These are phyloP conservation scores for Avena insularis DNA, from an alignment of 176 grass and related monocot species.

Conservation along the genomic window DNA sequence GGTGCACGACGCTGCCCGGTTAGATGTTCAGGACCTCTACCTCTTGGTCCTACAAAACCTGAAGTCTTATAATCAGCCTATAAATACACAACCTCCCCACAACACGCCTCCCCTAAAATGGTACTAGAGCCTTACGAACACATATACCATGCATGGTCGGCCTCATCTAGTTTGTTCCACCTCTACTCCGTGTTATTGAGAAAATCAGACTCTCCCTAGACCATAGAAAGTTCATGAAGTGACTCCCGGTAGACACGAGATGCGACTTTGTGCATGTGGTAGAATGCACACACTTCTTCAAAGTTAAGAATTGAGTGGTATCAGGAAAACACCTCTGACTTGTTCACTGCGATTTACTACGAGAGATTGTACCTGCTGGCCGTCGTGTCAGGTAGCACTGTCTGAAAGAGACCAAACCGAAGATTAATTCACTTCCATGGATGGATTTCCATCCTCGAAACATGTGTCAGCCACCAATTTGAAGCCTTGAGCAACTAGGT, in stretches of 20 bases:
- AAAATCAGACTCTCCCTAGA: not conserved
- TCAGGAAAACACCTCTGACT: not conserved
- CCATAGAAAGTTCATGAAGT: not conserved
- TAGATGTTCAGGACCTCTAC: too few relatives aligned
- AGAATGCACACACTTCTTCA: not conserved
- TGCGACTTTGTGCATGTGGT: not conserved
- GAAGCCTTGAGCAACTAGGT: too few relatives aligned
- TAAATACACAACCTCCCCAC: too few relatives aligned
- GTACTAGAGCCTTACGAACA: not conserved
- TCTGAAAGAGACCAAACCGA: not conserved
- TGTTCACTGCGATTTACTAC: rapidly evolving
- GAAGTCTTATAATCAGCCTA: too few relatives aligned
- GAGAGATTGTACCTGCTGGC: not conserved
- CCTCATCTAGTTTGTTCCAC: slow-evolving; percentile 28
- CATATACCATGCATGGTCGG: slow-evolving; percentile 3
- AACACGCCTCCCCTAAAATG: too few relatives aligned
- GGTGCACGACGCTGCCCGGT: too few relatives aligned
- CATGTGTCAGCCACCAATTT: too few relatives aligned
- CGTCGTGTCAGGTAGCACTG: not conserved
- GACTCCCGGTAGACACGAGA: not conserved
- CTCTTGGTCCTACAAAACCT: too few relatives aligned
- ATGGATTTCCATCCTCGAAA: too few relatives aligned
- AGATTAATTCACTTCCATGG: too few relatives aligned
- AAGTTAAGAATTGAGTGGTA: not conserved
- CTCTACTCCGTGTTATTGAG: not conserved